These are phyloP conservation scores for Sequoia sempervirens DNA, from an alignment of 75 land plant species.

Conservation along the genomic window DNA sequence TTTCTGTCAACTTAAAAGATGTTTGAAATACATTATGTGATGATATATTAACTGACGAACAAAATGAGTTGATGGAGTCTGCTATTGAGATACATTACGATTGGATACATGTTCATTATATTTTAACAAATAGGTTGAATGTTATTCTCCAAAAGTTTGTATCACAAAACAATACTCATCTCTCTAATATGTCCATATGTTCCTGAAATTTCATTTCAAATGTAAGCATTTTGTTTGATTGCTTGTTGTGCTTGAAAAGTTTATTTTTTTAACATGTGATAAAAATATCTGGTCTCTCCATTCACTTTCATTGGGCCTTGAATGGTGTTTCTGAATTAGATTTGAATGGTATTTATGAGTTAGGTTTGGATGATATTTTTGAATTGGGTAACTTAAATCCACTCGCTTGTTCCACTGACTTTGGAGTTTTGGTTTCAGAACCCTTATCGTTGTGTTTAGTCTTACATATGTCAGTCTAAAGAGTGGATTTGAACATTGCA, in stretches of 20 bases:
- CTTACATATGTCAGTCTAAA: too few species aligned
- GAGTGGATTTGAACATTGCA: too few species aligned
- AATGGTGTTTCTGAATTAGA: neutral
- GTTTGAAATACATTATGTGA: too few species aligned
- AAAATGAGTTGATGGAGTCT: too few species aligned
- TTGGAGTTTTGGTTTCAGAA: neutral
- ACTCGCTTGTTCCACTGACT: neutral
- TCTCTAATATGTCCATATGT: neutral
- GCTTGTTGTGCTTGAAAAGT: neutral
- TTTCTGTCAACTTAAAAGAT: too few species aligned
- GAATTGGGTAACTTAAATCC: neutral
- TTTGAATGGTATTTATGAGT: neutral
- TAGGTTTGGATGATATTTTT: neutral
- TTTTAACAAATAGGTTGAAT: too few species aligned
- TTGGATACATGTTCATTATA: too few species aligned
- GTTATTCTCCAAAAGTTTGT: too few species aligned
- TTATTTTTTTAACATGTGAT: too few species aligned
- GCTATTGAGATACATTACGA: too few species aligned
- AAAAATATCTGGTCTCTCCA: neutral
- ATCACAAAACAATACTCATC: too few species aligned
- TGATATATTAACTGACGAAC: too few species aligned
- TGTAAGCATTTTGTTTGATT: neutral
- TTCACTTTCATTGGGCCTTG: neutral
- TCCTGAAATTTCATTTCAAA: neutral
- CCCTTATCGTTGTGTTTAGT: neutral